These are phyloP conservation scores for Pigoraptor vietnamica DNA, from an alignment of 78 protist genomes.

Conservation along the genomic window DNA sequence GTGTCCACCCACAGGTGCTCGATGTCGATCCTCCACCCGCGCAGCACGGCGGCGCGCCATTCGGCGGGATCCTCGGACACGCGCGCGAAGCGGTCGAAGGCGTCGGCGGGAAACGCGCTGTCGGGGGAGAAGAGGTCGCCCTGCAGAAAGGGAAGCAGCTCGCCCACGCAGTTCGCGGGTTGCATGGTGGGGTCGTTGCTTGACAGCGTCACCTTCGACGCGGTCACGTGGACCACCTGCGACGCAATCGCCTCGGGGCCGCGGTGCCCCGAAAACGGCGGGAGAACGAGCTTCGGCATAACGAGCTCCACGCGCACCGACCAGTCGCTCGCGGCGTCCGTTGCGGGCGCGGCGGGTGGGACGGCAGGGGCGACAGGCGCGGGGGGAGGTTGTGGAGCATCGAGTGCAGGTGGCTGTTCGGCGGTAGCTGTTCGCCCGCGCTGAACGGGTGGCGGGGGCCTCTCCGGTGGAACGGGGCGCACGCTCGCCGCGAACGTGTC, in stretches of 20 bases:
- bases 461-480: not conserved
- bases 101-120: not conserved
- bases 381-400: too few relatives aligned
- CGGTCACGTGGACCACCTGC: not conserved
- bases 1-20: not conserved
- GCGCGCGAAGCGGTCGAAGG: not conserved
- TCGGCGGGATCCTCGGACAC: not conserved
- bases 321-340: not conserved
- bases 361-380: too few relatives aligned
- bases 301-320: not conserved
- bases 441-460: not conserved
- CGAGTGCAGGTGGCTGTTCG: too few relatives aligned
- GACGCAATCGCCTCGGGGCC: not conserved
- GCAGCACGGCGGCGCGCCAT: not conserved
- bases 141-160: not conserved
- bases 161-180: not conserved
- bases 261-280: not conserved
- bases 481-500: not conserved
- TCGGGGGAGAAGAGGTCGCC: not conserved
- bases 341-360: too few relatives aligned
- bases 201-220: not conserved
- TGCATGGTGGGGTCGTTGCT: not conserved
- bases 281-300: not conserved
- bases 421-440: too few relatives aligned
- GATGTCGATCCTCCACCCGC: not conserved